A percentile compares a stretch with the other conserved stretches of the same genome.
Evolutionary conservation across 1,284 basidiomycete genomes (phyloP).

Genomic region (Cutaneotrichosporon cyanovorans): DNA sequence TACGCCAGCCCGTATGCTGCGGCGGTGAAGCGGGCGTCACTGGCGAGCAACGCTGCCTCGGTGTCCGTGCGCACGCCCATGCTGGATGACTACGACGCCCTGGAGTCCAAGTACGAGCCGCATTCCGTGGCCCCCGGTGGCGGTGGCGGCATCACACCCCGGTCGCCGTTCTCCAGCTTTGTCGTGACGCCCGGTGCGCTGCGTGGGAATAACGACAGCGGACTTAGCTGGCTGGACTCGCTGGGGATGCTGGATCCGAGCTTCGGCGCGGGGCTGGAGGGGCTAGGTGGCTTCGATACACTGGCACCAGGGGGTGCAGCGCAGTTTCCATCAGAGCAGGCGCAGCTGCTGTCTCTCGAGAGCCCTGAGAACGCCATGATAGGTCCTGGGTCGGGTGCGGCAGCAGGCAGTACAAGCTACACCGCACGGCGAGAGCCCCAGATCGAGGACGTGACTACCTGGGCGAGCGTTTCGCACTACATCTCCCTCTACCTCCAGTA

Average conservation of each 20-base stretch:
- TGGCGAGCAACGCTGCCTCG: too few relatives aligned
- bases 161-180: constrained; percentile 16
- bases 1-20: background rate
- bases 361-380: constrained; percentile 23
- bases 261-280: background rate
- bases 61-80: too few relatives aligned
- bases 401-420: background rate
- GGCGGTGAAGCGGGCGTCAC: too few relatives aligned
- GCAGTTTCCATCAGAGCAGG: constrained; percentile 31
- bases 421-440: constrained; percentile 24
- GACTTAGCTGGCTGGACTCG: constrained; percentile 23
- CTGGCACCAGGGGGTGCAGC: constrained; percentile 1
- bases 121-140: background rate
- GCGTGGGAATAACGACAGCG: constrained; percentile 10
- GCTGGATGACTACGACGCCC: background rate
- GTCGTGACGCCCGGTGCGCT: constrained; percentile 14
- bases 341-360: constrained; percentile 34
- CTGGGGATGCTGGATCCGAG: constrained; percentile 1
- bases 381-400: background rate
- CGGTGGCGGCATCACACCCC: constrained; percentile 1
- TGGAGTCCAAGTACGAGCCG: background rate
- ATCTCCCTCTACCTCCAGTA: constrained; percentile 43
- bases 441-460: constrained; percentile 41
- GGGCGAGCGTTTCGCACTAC: constrained; percentile 43
- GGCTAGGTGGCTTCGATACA: constrained; percentile 12